Conservation (phyloP, 2,329 filamentous ascomycete genomes). For the Herpotrichia juniperi region DNA sequence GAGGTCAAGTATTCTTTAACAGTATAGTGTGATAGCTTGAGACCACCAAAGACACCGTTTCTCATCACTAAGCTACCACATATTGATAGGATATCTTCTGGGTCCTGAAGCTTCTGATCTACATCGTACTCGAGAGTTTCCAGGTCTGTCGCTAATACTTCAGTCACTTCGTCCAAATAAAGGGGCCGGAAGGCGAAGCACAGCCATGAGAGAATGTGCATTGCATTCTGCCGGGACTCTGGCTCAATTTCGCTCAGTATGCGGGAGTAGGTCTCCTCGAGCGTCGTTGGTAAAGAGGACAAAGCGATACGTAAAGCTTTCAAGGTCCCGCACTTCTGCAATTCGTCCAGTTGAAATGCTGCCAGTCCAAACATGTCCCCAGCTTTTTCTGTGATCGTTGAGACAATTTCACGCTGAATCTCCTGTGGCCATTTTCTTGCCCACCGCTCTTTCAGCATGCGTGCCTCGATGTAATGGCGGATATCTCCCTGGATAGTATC, state of each 20-base stretch:
- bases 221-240: not conserved
- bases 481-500: constrained; percentile 5
- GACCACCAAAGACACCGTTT: not conserved
- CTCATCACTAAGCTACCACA: constrained; percentile 10
- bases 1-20: constrained; percentile 15
- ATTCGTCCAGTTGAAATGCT: constrained; percentile 5
- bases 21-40: constrained; percentile 12
- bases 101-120: constrained; percentile 4
- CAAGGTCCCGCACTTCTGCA: constrained; percentile 7
- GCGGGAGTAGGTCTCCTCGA: constrained; percentile 9
- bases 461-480: constrained; percentile 1
- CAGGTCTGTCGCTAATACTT: constrained; percentile 9
- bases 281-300: constrained; percentile 4
- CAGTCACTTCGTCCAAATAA: constrained; percentile 5
- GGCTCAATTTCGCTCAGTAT: constrained; percentile 7
- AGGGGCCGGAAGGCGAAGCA: constrained; percentile 4
- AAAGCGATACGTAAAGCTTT: constrained; percentile 2
- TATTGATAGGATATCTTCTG: constrained; percentile 10
- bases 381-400: not conserved
- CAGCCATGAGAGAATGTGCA: constrained; percentile 5
- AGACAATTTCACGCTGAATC: constrained; percentile 1
- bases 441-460: constrained; percentile 2
- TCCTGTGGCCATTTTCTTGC: constrained; percentile 8
- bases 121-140: constrained; percentile 6
- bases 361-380: constrained; percentile 14